Evolutionary conservation across 352 stramenopile genomes (phyloP), one percentile per base, ranked within the genome.

Genomic region (Globisporangium radiosum): DNA sequence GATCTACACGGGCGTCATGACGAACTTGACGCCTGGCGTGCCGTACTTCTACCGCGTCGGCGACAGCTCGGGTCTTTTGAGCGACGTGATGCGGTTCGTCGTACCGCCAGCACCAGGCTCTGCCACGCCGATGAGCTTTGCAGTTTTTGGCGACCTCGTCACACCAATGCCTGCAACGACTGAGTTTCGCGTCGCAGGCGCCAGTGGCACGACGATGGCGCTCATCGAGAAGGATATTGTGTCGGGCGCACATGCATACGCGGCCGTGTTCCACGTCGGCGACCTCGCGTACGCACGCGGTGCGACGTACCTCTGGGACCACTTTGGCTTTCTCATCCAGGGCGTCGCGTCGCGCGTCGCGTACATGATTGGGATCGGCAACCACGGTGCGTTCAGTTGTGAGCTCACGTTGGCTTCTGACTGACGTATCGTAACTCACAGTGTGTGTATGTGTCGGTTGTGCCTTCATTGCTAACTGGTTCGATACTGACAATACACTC

Each of bases 301-400:
- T 2, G 54, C 66, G 9, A 90, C 87, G 4, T 88, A 73, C 45
- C 68, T 91, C 52, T 97, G 90, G 90, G 89, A 97, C 42, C 76
- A 92, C 48, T 92, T 89, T 47, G 73, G 86, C 14, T 58, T 84
- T 38, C 73, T 97, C 57, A 93, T 97, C 62, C 61, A 94, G 62
- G 75, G 79, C 5, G 78, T 85, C 52, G 76, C 88, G 7, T 74
- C 81, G 7, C 69, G 72, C 15, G 71, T 97, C 2, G 84, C 90
- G 1, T 84, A 95, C 44, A 87, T 96, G 79, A 75, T 97, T 36
- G 68, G 56, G 13, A 63, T 84, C 1, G 73, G 76, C 10, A 86
- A 86, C 47, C 70, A 84, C 61, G 75, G 54, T 56, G 39, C 42
- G 57, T 52, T 33, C 25, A 33, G 25, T 33, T 3, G 1, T 33